These are phyloP conservation scores for Plasmodium chabaudi DNA, from an alignment of 169 alveolate species.

Conservation along the genomic window DNA sequence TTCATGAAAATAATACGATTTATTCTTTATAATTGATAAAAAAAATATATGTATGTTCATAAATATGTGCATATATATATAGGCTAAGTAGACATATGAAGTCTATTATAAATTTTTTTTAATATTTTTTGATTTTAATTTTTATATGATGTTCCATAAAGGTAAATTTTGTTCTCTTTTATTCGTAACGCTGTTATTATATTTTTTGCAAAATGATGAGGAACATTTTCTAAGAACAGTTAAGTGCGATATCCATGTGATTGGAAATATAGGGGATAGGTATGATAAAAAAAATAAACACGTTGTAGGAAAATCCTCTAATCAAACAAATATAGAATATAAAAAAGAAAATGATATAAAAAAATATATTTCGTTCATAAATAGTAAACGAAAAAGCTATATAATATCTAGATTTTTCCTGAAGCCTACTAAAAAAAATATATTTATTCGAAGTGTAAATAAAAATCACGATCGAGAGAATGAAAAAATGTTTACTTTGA, in stretches of 20 bases:
- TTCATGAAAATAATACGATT: no score
- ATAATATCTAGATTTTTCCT: no score
- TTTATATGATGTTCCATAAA: conserved; percentile 7
- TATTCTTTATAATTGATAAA: no score
- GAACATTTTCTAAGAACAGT: not conserved
- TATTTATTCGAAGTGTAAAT: not conserved
- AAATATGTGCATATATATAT: no score
- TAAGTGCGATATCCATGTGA: conserved; percentile 25
- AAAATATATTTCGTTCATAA: not conserved
- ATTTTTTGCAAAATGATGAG: conserved; percentile 1
- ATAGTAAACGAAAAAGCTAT: not conserved
- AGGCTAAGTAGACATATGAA: no score
- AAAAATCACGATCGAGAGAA: not conserved
- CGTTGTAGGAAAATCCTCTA: not conserved
- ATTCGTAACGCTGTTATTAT: conserved; percentile 1
- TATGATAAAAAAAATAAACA: not conserved
- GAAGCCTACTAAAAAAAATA: not conserved
- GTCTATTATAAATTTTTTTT: not conserved
- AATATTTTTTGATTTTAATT: conserved; percentile 1
- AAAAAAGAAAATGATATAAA: no score
- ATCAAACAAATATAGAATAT: no score
- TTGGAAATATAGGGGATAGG: not conserved
- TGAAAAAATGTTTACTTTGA: not conserved
- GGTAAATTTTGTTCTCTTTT: conserved; percentile 4
- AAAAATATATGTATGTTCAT: no score